These are phyloP conservation scores for Phytophthora pinifolia DNA, from an alignment of 352 stramenopile species.

Conservation along the genomic window DNA sequence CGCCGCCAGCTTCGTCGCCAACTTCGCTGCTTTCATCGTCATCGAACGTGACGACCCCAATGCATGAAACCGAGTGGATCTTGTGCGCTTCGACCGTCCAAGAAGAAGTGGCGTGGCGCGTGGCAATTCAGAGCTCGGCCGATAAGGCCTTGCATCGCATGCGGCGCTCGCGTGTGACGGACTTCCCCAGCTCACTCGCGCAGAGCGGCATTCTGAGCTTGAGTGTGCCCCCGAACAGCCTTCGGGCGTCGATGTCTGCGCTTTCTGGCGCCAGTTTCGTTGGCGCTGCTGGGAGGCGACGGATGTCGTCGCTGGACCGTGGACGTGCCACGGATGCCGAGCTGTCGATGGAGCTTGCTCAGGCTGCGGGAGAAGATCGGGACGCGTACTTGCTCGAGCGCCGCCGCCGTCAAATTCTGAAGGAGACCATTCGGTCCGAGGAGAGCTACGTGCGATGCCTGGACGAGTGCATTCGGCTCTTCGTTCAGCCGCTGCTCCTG, in stretches of 20 bases:
- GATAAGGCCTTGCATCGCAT: conserved; percentile 66
- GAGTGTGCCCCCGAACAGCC: conserved; percentile 25
- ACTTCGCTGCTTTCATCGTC: conserved; percentile 18
- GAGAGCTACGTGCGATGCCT: conserved; percentile 83
- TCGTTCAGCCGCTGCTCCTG: conserved; percentile 79
- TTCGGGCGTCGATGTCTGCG: conserved; percentile 29
- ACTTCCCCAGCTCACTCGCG: conserved; percentile 49
- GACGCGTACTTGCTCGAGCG: conserved; percentile 63
- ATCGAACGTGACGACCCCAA: conserved; percentile 7
- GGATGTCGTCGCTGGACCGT: conserved; percentile 38
- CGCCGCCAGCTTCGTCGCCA: conserved; percentile 15
- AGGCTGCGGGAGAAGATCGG: conserved; percentile 33
- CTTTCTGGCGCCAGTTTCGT: conserved; percentile 19
- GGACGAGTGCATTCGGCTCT: conserved; percentile 82
- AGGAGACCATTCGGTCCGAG: conserved; percentile 83
- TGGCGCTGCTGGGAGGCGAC: conserved; percentile 15
- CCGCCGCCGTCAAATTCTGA: conserved; percentile 73
- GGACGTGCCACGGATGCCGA: conserved; percentile 33
- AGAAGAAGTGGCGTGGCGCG: conserved; percentile 66
- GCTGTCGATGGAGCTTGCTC: conserved; percentile 33
- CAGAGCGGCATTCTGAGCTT: conserved; percentile 41
- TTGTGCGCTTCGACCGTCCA: conserved; percentile 62
- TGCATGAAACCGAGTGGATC: conserved; percentile 62
- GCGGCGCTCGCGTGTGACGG: conserved; percentile 58
- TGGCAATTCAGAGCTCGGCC: conserved; percentile 65